Conservation (phyloP, 352 stramenopile species). For the Phytophthora multivora region DNA sequence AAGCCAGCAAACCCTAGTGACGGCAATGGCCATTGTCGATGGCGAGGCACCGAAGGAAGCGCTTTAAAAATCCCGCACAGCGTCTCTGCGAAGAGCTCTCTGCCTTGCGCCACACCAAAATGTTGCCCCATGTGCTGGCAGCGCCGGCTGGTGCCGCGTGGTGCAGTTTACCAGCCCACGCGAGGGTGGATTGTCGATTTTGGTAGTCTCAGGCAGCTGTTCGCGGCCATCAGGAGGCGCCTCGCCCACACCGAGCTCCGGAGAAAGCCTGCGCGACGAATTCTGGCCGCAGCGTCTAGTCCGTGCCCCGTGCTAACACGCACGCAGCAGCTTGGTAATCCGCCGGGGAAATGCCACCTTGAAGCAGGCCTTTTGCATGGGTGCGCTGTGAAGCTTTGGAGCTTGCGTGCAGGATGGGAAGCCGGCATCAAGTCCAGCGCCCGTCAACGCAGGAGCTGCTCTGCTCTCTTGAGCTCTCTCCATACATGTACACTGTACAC, state of each 20-base stretch:
- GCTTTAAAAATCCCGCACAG: neutral
- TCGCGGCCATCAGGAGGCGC: conserved; percentile 11
- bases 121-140: conserved; percentile 20
- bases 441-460: conserved; percentile 14
- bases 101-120: conserved; percentile 15
- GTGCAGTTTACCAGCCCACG: conserved; percentile 25
- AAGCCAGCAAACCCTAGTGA: conserved; percentile 36
- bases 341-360: conserved; percentile 9
- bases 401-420: conserved; percentile 37
- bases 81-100: conserved; percentile 19
- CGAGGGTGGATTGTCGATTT: conserved; percentile 28
- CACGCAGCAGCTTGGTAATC: conserved; percentile 6
- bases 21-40: neutral
- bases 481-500: neutral
- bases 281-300: neutral
- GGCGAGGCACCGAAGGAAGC: neutral
- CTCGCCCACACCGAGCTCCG: conserved; percentile 13
- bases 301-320: neutral
- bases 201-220: conserved; percentile 38
- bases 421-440: neutral
- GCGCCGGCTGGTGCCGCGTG: conserved; percentile 11
- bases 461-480: conserved; percentile 10
- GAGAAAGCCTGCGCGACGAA: conserved; percentile 11
- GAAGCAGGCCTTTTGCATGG: conserved; percentile 24
- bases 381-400: conserved; percentile 15